phyloP scores from a whole-genome alignment of 352 stramenopile species.

The Phytopythium oedochilum region DNA sequence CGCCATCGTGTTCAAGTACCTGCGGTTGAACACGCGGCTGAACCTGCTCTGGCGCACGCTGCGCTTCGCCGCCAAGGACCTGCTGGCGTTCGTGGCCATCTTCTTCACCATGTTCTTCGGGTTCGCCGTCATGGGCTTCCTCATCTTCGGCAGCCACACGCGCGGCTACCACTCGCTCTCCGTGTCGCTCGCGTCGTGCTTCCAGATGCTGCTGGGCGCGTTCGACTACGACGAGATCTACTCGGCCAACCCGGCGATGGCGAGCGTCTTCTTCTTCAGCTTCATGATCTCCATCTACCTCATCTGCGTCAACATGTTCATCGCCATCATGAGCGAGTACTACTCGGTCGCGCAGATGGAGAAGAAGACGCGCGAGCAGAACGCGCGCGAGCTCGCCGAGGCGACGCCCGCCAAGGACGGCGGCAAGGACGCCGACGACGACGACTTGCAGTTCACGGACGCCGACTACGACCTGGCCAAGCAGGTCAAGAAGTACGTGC shows the following conservation, averaged over 20 bases:
- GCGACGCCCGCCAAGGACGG: conserved; percentile 11
- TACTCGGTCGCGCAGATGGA: conserved; percentile 68
- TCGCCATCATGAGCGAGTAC: conserved; percentile 83
- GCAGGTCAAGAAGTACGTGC: conserved; percentile 58
- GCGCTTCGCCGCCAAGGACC: conserved; percentile 65
- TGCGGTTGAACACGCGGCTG: conserved; percentile 65
- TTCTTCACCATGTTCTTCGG: conserved; percentile 81
- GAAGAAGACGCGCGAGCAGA: conserved; percentile 60
- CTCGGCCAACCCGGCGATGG: conserved; percentile 61
- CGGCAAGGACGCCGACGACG: conserved; percentile 19
- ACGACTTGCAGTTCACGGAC: conserved; percentile 53
- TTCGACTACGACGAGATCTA: conserved; percentile 79
- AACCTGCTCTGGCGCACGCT: conserved; percentile 80
- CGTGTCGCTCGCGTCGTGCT: conserved; percentile 65
- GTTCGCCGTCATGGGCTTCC: conserved; percentile 74
- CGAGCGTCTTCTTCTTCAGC: conserved; percentile 76
- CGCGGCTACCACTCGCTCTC: conserved; percentile 71
- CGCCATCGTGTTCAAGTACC: conserved; percentile 82
- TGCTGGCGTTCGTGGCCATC: conserved; percentile 74
- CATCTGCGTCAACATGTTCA: conserved; percentile 85
- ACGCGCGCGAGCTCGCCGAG: conserved; percentile 25
- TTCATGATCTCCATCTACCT: conserved; percentile 82
- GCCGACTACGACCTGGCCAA: conserved; percentile 79
- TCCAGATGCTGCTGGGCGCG: conserved; percentile 78
- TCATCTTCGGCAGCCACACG: conserved; percentile 60